A percentile compares a stretch with the other conserved stretches of the same genome.
Conservation (phyloP, 495 filamentous ascomycete genomes). For the Xylaria cubensis region DNA sequence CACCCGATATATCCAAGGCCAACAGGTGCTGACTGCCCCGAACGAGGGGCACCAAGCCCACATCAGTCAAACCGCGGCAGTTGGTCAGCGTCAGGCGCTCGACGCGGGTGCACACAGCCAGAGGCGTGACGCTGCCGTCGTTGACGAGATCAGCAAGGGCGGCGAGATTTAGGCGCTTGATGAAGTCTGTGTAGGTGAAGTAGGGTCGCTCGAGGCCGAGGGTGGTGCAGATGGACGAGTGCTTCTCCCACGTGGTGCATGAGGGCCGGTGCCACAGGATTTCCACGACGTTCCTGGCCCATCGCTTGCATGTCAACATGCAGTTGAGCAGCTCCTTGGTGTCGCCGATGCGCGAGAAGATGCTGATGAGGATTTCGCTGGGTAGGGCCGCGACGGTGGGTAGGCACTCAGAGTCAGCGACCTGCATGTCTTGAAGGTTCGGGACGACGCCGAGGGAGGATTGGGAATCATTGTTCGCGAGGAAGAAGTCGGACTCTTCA, state of each 20-base stretch:
- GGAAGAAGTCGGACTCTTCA: slow-evolving; percentile 93
- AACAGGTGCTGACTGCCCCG: slow-evolving; percentile 80
- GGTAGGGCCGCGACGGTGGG: slow-evolving; percentile 85
- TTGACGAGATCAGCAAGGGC: slow-evolving; percentile 76
- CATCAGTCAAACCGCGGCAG: slow-evolving; percentile 84
- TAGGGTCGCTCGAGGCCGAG: slow-evolving; percentile 72
- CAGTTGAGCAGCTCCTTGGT: slow-evolving; percentile 79
- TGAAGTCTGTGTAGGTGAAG: slow-evolving; percentile 84
- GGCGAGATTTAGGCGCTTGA: slow-evolving; percentile 89
- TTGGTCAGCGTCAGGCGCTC: slow-evolving; percentile 94
- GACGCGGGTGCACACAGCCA: slow-evolving; percentile 84
- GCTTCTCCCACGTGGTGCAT: slow-evolving; percentile 82
- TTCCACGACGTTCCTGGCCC: slow-evolving; percentile 91
- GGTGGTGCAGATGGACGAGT: slow-evolving; percentile 77
- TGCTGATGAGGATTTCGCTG: slow-evolving; percentile 90
- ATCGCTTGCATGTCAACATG: slow-evolving; percentile 91
- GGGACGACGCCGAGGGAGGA: slow-evolving; percentile 81
- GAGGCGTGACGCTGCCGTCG: slow-evolving; percentile 85
- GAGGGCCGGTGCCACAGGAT: slow-evolving; percentile 93
- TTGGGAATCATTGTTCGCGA: slow-evolving; percentile 84
- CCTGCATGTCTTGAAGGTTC: slow-evolving; percentile 74
- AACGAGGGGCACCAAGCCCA: slow-evolving; percentile 79
- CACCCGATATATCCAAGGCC: slow-evolving; percentile 87
- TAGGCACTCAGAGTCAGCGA: slow-evolving; percentile 63
- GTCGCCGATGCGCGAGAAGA: slow-evolving; percentile 83